These are phyloP conservation scores for Prunus dulcis DNA, from an alignment of 306 rosid genomes.

Conservation along the genomic window DNA sequence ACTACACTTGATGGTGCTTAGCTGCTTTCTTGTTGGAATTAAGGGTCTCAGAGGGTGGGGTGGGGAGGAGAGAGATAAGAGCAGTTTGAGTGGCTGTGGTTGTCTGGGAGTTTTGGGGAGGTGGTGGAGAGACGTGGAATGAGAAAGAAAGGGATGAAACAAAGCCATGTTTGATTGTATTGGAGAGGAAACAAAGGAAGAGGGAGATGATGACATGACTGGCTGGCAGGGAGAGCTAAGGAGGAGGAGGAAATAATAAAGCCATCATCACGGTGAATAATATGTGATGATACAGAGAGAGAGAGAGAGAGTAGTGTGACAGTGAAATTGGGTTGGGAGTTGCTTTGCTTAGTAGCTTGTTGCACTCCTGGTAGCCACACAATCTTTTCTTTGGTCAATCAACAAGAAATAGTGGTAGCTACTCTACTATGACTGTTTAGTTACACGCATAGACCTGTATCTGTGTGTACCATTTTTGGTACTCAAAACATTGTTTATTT, in stretches of 20 bases:
- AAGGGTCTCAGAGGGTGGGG: not conserved
- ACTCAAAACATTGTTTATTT: no score
- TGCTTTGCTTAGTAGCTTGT: constrained; percentile 35
- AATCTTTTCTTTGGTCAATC: not conserved
- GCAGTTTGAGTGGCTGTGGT: constrained; percentile 1
- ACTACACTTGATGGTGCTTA: constrained; percentile 14
- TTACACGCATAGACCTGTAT: no score
- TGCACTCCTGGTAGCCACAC: constrained; percentile 28
- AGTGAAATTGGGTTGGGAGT: not conserved
- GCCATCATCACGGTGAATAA: not conserved
- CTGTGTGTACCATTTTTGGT: no score
- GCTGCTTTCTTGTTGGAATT: constrained; percentile 9
- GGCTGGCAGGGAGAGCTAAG: no score
- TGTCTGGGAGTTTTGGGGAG: not conserved
- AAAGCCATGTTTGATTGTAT: constrained; percentile 37
- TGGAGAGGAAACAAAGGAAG: not conserved
- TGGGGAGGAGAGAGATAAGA: constrained; percentile 4
- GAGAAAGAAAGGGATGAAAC: constrained; percentile 29
- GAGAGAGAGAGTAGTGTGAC: not conserved
- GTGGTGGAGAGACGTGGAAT: constrained; percentile 10
- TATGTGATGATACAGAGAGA: not conserved
- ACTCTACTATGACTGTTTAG: not conserved
- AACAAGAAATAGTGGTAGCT: not conserved
- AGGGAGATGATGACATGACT: not conserved
- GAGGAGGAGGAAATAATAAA: not conserved